Percentiles rank a stretch among this genome's conserved stretches.
These are phyloP conservation scores for Erysimum pusillum DNA, from an alignment of 441 rosid species.

Conservation along the genomic window DNA sequence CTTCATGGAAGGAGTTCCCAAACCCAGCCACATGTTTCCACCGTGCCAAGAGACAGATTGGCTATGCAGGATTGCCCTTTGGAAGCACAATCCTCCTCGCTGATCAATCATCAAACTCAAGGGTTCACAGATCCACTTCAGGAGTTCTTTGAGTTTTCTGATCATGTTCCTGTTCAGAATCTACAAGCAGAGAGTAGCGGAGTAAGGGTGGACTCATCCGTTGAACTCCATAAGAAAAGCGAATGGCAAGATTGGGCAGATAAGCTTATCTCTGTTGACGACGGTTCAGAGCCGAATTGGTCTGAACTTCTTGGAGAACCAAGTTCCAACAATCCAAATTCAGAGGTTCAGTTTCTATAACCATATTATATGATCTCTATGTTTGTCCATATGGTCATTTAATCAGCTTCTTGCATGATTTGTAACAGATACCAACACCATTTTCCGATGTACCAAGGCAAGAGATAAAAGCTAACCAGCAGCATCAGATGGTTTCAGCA, in stretches of 20 bases:
- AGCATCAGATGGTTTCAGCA: constrained; percentile 49
- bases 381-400: background rate
- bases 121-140: constrained; percentile 67
- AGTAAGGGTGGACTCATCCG: constrained; percentile 56
- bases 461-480: constrained; percentile 48
- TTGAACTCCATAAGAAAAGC: constrained; percentile 52
- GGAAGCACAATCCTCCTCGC: no score
- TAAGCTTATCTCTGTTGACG: constrained; percentile 71
- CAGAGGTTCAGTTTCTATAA: constrained; percentile 57
- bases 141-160: constrained; percentile 59
- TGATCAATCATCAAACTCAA: constrained; percentile 49
- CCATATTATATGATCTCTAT: constrained; percentile 30
- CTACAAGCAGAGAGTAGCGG: constrained; percentile 55
- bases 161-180: constrained; percentile 61
- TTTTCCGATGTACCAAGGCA: constrained; percentile 48
- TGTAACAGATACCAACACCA: constrained; percentile 52
- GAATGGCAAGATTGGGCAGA: constrained; percentile 85
- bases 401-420: constrained; percentile 13
- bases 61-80: no score
- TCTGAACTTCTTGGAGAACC: constrained; percentile 68
- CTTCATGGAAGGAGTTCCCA: no score
- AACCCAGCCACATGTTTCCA: constrained; percentile 56
- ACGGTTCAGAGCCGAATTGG: constrained; percentile 73
- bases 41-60: constrained; percentile 22
- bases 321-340: constrained; percentile 52